phyloP scores from a whole-genome alignment of 164 flowering plant species.

The Annona squamosa region DNA sequence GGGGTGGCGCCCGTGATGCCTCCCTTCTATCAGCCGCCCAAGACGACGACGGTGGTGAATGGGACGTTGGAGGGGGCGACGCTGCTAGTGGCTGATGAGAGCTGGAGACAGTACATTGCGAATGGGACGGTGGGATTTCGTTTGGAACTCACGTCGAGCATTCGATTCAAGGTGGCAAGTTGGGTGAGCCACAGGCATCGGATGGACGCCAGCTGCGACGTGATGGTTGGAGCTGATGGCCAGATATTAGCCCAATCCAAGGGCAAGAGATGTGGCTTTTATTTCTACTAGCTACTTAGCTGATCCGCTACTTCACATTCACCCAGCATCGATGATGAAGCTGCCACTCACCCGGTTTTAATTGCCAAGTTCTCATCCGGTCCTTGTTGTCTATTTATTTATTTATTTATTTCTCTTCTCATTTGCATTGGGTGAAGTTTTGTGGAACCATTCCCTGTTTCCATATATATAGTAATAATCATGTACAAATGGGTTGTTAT shows the following conservation, averaged over 20 bases:
- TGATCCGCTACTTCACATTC: neutral
- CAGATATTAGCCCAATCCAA: constrained; percentile 27
- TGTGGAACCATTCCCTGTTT: too few species aligned
- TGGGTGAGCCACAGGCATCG: constrained; percentile 44
- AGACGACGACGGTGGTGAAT: constrained; percentile 44
- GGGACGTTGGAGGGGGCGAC: constrained; percentile 41
- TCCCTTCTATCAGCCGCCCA: constrained; percentile 61
- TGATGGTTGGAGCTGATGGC: constrained; percentile 56
- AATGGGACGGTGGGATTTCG: constrained; percentile 56
- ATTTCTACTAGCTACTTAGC: constrained; percentile 25
- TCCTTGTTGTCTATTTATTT: too few species aligned
- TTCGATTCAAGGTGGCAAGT: constrained; percentile 52
- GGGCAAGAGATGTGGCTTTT: constrained; percentile 52
- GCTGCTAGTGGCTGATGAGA: constrained; percentile 25
- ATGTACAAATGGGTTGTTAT: too few species aligned
- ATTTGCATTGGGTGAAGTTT: too few species aligned
- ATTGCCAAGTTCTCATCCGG: too few species aligned
- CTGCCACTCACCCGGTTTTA: too few species aligned
- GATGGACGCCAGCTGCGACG: constrained; percentile 58
- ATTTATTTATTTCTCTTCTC: too few species aligned
- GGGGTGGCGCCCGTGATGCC: constrained; percentile 37
- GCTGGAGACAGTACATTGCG: constrained; percentile 39
- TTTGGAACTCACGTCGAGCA: constrained; percentile 43
- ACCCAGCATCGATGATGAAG: too few species aligned
- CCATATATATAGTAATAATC: too few species aligned